Percentiles rank a stretch among this genome's conserved stretches.
Evolutionary conservation across 768 basidiomycete species (phyloP).

Genomic region (Lactarius indigo): DNA sequence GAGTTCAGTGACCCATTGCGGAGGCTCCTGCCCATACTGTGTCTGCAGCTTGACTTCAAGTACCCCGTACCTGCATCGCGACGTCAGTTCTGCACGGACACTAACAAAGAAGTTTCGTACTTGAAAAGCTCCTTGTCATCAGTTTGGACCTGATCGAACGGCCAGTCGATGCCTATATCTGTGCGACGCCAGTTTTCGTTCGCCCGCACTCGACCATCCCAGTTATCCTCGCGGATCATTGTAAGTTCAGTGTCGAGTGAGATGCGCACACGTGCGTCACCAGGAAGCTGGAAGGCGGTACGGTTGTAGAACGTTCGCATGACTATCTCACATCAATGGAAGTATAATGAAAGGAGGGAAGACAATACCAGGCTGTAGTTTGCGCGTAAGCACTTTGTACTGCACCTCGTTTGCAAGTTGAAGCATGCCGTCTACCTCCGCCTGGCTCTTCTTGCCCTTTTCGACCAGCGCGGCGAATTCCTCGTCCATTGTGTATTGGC

Average conservation of each 20-base stretch:
- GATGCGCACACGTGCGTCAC: constrained; percentile 97
- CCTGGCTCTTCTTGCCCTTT: constrained; percentile 89
- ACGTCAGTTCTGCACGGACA: constrained; percentile 1
- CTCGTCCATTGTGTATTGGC: constrained; percentile 89
- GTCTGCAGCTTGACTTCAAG: constrained; percentile 98
- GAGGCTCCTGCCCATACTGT: constrained; percentile 92
- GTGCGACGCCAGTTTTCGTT: constrained; percentile 91
- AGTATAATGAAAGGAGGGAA: background rate
- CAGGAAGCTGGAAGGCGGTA: constrained; percentile 97
- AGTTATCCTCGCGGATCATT: constrained; percentile 94
- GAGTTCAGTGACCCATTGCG: constrained; percentile 94
- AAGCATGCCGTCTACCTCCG: constrained; percentile 91
- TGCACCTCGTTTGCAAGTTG: constrained; percentile 98
- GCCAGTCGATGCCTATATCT: constrained; percentile 90
- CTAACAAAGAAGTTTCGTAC: constrained; percentile 33
- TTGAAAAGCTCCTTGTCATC: constrained; percentile 95
- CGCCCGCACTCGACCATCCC: constrained; percentile 78
- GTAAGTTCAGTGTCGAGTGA: constrained; percentile 96
- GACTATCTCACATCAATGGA: constrained; percentile 44
- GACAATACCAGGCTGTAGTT: constrained; percentile 69
- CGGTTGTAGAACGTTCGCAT: constrained; percentile 98
- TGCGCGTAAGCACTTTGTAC: constrained; percentile 79
- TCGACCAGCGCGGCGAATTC: constrained; percentile 84
- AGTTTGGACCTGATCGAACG: constrained; percentile 68
- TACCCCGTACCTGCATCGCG: constrained; percentile 67